Evolutionary conservation across 805 yeast genomes (phyloP).

Genomic region (Candida arabinofermentans): DNA sequence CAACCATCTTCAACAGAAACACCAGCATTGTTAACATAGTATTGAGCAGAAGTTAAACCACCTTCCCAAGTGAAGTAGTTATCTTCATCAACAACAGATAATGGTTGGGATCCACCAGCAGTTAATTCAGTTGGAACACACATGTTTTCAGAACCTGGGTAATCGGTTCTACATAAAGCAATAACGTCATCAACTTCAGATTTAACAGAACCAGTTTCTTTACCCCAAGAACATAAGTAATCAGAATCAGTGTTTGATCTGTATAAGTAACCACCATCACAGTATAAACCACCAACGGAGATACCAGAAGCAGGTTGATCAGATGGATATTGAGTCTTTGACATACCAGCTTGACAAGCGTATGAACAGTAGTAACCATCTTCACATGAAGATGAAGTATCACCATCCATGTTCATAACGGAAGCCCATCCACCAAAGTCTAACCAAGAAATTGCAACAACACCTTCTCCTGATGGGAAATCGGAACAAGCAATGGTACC

Average conservation of each 20-base stretch:
- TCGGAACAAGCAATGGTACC: slow-evolving; percentile 65
- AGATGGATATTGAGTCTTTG: slow-evolving; percentile 97
- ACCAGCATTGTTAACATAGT: slow-evolving; percentile 97
- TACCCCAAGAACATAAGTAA: slow-evolving; percentile 87
- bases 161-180: slow-evolving; percentile 96
- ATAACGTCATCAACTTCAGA: slow-evolving; percentile 61
- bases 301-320: slow-evolving; percentile 84
- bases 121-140: slow-evolving; percentile 82
- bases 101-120: slow-evolving; percentile 60
- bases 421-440: slow-evolving; percentile 49
- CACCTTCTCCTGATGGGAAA: slow-evolving; percentile 77
- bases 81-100: slow-evolving; percentile 77
- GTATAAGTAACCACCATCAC: slow-evolving; percentile 82
- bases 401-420: slow-evolving; percentile 42
- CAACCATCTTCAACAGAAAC: slow-evolving; percentile 87
- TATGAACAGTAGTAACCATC: slow-evolving; percentile 96
- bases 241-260: slow-evolving; percentile 64
- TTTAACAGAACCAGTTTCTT: slow-evolving; percentile 61
- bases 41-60: slow-evolving; percentile 84
- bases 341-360: slow-evolving; percentile 98
- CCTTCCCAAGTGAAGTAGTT: slow-evolving; percentile 82
- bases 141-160: slow-evolving; percentile 99
- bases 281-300: slow-evolving; percentile 88
- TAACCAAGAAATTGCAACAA: slow-evolving; percentile 54
- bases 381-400: slow-evolving; percentile 66